Evolutionary conservation across 192 early-diverging fungal species (phyloP), one percentile per base, ranked within the genome.

Genomic region (Linnemannia hyalina): DNA sequence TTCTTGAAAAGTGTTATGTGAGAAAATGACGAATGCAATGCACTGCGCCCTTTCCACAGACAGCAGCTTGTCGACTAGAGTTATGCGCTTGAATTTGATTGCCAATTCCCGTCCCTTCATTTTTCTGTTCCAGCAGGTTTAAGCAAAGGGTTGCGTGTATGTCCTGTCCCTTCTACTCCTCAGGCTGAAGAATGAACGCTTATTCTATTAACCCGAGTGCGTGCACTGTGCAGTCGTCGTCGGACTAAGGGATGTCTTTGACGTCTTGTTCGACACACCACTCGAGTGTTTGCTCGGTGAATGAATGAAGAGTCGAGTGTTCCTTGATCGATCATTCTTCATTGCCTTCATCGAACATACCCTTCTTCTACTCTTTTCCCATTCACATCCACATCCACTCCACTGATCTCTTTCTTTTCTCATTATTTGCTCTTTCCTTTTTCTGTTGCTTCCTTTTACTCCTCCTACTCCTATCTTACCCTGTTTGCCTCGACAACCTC

Each of bases 41-140:
- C 60, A 63, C 60, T 63, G 60, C 60, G 60, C 60, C 60, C 60
- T 32, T 65, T 65, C 60, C 60, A n/a, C 8, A 65, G 15, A 52
- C 10, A 9, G 3, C 60, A 65, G 32, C 29, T 15, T 29, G 4
- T 26, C 6, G 38, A 40, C 38, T 40, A 6, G 6, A 5, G 38
- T 40, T 6, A 6, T 40, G 38, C 38, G 38, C 38, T 40, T 52
- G 47, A 60, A 65, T 65, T 35, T 35, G 35, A 35, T 35, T 35
- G 35, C 35, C 35, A 35, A 35, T 35, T 35, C 35, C 35, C 35
- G 35, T 35, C 35, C 35, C 35, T 35, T 35, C 35, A 35, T 35
- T 35, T 35, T 65, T 32, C 29, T 65, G 29, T 32, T 26, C 60
- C 60, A 65, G 60, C 29, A 65, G 60, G 60, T 65, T 65, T 65